Evolutionary conservation across 495 filamentous ascomycete genomes (phyloP).

Genomic region (Xylaria telfairii): DNA sequence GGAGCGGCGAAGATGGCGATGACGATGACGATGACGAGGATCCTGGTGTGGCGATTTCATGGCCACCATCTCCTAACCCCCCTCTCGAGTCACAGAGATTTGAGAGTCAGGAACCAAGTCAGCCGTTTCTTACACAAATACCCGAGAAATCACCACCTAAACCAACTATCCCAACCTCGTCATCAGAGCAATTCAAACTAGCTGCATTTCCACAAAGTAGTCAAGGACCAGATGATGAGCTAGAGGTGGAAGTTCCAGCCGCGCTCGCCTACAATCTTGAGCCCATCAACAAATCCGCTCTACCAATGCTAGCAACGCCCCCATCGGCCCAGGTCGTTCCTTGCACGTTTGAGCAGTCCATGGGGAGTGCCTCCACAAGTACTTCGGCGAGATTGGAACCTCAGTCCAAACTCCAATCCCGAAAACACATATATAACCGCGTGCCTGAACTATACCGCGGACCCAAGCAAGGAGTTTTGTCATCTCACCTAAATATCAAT

Average conservation of each 20-base stretch:
- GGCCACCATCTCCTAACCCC: slow-evolving; percentile 19
- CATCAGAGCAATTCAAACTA: slow-evolving; percentile 2
- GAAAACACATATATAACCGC: slow-evolving; percentile 26
- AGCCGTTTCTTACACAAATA: slow-evolving; percentile 33
- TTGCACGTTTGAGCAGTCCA: slow-evolving; percentile 37
- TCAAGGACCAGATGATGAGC: slow-evolving; percentile 54
- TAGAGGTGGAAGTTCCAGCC: slow-evolving; percentile 60
- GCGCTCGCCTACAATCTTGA: slow-evolving; percentile 47
- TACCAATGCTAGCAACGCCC: slow-evolving; percentile 37
- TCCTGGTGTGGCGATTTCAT: background rate
- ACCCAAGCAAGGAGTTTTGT: background rate
- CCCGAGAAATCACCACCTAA: slow-evolving; percentile 28
- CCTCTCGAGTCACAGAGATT: slow-evolving; percentile 15
- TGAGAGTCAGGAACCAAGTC: slow-evolving; percentile 5
- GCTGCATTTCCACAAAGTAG: slow-evolving; percentile 40
- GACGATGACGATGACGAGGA: slow-evolving; percentile 1
- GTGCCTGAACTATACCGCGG: slow-evolving; percentile 29
- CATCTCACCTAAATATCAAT: slow-evolving; percentile 16
- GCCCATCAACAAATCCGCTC: slow-evolving; percentile 30
- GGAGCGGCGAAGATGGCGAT: slow-evolving; percentile 14
- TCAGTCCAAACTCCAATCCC: slow-evolving; percentile 10
- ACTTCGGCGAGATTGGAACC: background rate
- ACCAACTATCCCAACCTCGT: slow-evolving; percentile 25
- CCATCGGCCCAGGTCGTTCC: slow-evolving; percentile 52
- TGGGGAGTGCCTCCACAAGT: slow-evolving; percentile 7